Evolutionary conservation across 2,329 filamentous ascomycete genomes (phyloP).

Genomic region (Pseudophaeomoniella oleicola): DNA sequence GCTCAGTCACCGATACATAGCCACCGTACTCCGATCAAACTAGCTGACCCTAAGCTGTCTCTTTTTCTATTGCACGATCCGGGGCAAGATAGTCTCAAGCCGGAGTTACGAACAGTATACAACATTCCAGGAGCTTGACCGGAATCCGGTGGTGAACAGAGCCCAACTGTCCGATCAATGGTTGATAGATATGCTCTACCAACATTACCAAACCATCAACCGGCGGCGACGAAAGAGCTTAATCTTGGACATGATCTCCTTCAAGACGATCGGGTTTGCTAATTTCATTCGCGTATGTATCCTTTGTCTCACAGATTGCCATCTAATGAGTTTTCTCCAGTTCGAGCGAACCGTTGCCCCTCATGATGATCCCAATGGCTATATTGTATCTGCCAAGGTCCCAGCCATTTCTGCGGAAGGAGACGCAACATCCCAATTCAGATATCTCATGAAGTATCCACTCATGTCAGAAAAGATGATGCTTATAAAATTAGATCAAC

Average conservation of each 20-base stretch:
- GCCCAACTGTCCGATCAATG: slow-evolving; percentile 1
- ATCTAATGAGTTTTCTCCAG: background rate
- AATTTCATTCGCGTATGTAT: slow-evolving; percentile 1
- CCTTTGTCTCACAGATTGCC: background rate
- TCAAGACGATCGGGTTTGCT: slow-evolving; percentile 1
- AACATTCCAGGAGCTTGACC: slow-evolving; percentile 1
- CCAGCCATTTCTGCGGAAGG: slow-evolving; percentile 1
- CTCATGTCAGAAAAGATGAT: background rate
- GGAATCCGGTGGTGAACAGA: background rate
- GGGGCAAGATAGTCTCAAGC: slow-evolving; percentile 1
- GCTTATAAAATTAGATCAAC: background rate
- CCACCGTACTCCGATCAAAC: background rate
- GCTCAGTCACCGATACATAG: no score
- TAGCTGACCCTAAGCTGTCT: background rate
- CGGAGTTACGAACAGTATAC: background rate
- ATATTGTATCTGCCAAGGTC: background rate
- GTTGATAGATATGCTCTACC: background rate
- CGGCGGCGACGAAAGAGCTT: background rate
- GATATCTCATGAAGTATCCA: slow-evolving; percentile 1
- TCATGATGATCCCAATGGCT: background rate
- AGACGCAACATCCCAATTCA: background rate
- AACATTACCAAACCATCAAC: slow-evolving; percentile 1
- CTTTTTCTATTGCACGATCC: background rate
- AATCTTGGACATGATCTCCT: background rate
- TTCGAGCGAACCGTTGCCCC: background rate